Evolutionary conservation across 768 basidiomycete species (phyloP).

Genomic region (Tylopilus plumbeoviolaceoides): DNA sequence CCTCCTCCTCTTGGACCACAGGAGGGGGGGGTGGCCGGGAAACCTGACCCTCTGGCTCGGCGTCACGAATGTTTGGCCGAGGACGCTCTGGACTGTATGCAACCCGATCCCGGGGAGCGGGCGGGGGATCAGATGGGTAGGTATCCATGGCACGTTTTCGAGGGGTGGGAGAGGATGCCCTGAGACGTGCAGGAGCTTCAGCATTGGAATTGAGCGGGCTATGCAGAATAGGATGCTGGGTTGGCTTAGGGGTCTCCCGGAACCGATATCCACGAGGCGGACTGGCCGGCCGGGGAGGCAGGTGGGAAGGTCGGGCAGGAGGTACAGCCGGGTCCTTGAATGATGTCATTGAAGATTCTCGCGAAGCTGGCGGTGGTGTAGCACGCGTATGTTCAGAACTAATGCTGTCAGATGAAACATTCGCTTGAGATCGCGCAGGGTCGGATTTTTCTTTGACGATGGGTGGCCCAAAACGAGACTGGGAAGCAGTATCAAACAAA

Average conservation of each 20-base stretch:
- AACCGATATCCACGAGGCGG: slow-evolving; percentile 12
- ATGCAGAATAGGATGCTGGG: background rate
- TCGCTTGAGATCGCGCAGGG: background rate
- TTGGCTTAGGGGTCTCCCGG: slow-evolving; percentile 6
- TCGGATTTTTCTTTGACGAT: slow-evolving; percentile 19
- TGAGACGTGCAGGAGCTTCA: slow-evolving; percentile 7
- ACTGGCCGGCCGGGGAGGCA: slow-evolving; percentile 23
- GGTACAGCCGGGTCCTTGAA: slow-evolving; percentile 6
- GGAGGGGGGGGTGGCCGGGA: slow-evolving; percentile 1
- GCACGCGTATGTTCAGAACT: slow-evolving; percentile 15
- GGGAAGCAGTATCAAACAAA: background rate
- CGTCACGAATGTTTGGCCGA: slow-evolving; percentile 12
- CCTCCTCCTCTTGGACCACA: slow-evolving; percentile 5
- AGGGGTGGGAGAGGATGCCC: slow-evolving; percentile 1
- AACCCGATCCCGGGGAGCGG: slow-evolving; percentile 8
- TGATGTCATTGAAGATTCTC: slow-evolving; percentile 27
- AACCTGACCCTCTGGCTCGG: background rate
- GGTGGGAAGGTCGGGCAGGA: slow-evolving; percentile 9
- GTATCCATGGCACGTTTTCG: slow-evolving; percentile 9
- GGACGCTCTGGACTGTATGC: slow-evolving; percentile 5
- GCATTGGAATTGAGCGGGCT: background rate
- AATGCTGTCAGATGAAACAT: slow-evolving; percentile 17
- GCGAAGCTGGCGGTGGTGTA: slow-evolving; percentile 28
- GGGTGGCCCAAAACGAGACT: slow-evolving; percentile 34
- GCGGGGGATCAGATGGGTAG: slow-evolving; percentile 5